Conservation (phyloP, 148 eudicot species). For the Persicaria maculosa region DNA sequence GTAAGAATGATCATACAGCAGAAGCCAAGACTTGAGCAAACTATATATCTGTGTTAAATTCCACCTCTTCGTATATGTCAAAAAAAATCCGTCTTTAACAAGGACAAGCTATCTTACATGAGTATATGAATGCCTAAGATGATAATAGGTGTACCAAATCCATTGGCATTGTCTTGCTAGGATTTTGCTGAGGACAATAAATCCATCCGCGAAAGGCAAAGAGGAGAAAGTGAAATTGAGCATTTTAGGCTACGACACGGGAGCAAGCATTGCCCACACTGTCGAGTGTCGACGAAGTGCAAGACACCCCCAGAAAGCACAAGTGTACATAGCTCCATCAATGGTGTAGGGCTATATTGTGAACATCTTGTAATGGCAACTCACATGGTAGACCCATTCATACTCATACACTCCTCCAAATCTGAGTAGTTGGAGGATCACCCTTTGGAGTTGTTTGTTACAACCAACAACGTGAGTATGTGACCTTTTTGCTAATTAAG, state of each 20-base stretch:
- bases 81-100: not conserved
- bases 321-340: not conserved
- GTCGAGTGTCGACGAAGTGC: not conserved
- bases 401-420: not conserved
- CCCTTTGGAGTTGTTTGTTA: conserved; percentile 4
- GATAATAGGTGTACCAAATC: not conserved
- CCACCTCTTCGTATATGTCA: no score
- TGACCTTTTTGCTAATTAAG: not conserved
- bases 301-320: not conserved
- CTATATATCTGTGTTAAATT: no score
- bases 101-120: not conserved
- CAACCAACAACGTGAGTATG: not conserved
- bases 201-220: no score
- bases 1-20: no score
- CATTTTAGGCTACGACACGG: not conserved
- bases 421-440: not conserved
- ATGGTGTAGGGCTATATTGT: conserved; percentile 4
- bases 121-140: not conserved
- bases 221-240: not conserved
- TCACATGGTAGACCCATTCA: conserved; percentile 9
- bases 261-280: not conserved
- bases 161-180: not conserved
- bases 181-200: not conserved
- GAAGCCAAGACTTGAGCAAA: no score
- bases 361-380: not conserved